Conservation (phyloP, 306 rosid species). For the Rubus idaeus region DNA sequence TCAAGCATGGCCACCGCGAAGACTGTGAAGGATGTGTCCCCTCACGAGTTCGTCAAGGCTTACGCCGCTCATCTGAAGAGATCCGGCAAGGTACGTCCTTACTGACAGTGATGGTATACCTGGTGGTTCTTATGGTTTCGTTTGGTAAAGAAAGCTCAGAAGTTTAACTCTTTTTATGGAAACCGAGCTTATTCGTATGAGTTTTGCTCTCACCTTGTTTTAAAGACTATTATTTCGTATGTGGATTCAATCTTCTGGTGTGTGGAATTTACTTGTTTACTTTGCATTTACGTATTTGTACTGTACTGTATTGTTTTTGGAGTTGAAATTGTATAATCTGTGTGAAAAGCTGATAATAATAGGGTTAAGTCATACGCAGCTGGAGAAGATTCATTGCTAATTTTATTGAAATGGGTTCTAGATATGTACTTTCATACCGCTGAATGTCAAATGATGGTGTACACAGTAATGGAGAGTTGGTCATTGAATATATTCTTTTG, state of each 20-base stretch:
- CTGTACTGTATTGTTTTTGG: background rate
- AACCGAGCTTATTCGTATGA: background rate
- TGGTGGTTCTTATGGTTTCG: background rate
- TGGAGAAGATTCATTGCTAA: background rate
- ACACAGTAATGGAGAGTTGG: too few species aligned
- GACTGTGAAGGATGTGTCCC: conserved; percentile 55
- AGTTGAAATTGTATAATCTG: background rate
- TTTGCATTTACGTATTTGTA: background rate
- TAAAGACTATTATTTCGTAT: background rate
- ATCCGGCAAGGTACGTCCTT: conserved; percentile 45
- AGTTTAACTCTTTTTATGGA: background rate
- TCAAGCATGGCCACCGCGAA: conserved; percentile 46
- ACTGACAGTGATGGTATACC: background rate
- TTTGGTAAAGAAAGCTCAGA: background rate
- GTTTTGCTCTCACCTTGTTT: too few species aligned
- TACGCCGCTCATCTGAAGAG: conserved; percentile 55
- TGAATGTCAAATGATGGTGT: too few species aligned
- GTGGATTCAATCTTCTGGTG: background rate
- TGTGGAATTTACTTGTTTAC: too few species aligned
- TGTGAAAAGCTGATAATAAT: background rate
- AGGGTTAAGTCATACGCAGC: background rate
- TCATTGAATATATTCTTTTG: too few species aligned
- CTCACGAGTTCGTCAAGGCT: conserved; percentile 56
- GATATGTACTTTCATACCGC: background rate
- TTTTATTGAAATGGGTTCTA: background rate